phyloP scores from a whole-genome alignment of 768 basidiomycete genomes.

The Termitomyces sp. region DNA sequence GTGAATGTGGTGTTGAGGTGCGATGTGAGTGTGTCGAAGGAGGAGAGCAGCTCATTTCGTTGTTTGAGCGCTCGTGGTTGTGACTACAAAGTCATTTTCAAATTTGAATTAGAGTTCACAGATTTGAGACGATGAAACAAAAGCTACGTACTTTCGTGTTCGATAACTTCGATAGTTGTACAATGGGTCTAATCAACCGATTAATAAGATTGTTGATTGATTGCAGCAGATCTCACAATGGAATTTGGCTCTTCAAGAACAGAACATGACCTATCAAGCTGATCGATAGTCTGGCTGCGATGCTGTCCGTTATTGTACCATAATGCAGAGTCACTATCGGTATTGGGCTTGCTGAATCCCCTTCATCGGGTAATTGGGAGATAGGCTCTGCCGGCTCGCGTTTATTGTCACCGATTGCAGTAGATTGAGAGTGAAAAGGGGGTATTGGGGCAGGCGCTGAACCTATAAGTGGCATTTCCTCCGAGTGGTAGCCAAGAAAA shows the following conservation, averaged over 20 bases:
- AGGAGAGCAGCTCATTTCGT: slow-evolving; percentile 57
- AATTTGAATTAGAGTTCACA: not conserved
- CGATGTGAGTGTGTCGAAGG: slow-evolving; percentile 70
- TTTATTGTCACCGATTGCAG: not conserved
- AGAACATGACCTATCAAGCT: slow-evolving; percentile 68
- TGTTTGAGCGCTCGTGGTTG: slow-evolving; percentile 54
- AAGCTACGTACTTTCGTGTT: slow-evolving; percentile 36
- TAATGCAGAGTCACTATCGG: slow-evolving; percentile 46
- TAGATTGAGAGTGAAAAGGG: not conserved
- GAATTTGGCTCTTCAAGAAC: slow-evolving; percentile 77
- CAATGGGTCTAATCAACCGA: slow-evolving; percentile 48
- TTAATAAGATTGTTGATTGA: not conserved
- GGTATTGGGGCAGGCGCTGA: not conserved
- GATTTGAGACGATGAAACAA: not conserved
- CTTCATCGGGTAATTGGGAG: not conserved
- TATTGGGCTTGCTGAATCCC: slow-evolving; percentile 18
- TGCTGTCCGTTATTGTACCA: slow-evolving; percentile 49
- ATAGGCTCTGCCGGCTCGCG: not conserved
- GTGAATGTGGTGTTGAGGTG: slow-evolving; percentile 76
- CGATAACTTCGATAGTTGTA: slow-evolving; percentile 61
- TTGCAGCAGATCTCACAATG: slow-evolving; percentile 53
- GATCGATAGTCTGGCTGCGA: slow-evolving; percentile 64
- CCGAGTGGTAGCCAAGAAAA: not conserved
- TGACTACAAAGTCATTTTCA: slow-evolving; percentile 27
- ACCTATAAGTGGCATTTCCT: not conserved